phyloP scores from a whole-genome alignment of 148 eudicot genomes.

The Silene conica region DNA sequence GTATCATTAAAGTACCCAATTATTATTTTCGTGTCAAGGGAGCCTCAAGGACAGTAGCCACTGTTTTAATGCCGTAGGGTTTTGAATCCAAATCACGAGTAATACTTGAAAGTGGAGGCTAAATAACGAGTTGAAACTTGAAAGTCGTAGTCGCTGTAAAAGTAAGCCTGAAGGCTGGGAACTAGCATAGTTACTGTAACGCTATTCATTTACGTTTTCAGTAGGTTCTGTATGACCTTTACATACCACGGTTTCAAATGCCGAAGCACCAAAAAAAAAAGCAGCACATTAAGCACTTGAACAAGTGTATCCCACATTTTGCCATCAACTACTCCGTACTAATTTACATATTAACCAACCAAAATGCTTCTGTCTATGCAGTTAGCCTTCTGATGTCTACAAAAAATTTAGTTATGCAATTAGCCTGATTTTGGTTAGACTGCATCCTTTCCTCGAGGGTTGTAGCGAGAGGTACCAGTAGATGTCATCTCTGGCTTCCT shows the following conservation, averaged over 20 bases:
- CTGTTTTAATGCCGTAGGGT: no score
- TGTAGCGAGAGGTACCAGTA: neutral
- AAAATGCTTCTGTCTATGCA: neutral
- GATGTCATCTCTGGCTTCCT: neutral
- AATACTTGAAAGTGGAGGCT: no score
- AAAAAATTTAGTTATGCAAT: conserved; percentile 11
- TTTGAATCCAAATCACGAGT: no score
- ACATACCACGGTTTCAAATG: conserved; percentile 7
- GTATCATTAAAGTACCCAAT: no score
- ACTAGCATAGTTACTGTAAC: neutral
- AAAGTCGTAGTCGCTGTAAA: no score
- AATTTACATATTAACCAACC: conserved; percentile 6
- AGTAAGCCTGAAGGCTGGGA: no score
- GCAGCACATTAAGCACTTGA: neutral
- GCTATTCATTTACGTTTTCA: neutral
- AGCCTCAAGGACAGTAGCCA: no score
- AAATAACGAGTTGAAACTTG: no score
- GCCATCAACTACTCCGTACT: neutral
- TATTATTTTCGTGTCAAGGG: no score
- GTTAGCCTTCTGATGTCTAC: conserved; percentile 1
- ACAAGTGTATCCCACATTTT: neutral
- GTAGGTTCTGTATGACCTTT: neutral
- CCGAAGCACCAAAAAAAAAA: conserved; percentile 6
- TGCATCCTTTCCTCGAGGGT: neutral
- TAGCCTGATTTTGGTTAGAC: neutral